Base-by-base conservation (phyloP, 352 stramenopile species). In the Globisporangium abappressorium region DNA sequence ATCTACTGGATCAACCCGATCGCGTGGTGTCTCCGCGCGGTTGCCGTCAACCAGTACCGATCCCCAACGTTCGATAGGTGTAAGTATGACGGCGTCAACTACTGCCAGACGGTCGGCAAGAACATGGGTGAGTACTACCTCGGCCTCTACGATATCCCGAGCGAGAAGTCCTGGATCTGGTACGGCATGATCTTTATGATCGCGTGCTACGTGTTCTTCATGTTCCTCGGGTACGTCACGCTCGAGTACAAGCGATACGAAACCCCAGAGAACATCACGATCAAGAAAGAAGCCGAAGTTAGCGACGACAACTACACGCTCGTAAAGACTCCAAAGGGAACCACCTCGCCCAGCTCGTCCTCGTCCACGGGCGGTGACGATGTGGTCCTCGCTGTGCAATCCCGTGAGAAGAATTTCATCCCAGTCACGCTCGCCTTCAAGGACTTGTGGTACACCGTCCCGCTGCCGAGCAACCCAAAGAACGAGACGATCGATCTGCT, bases 1-100 rank as follows among this genome's bases (percentile, higher is more conserved):
- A 53, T 85, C 34, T 85, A 81, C 68, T 88, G 73, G 66, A 41
- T 90, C 12, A 84, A 85, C 51, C 82, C 81, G 3, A 59, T 89
- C 9, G 43, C 66, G 3, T 89, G 79, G 80, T 64, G 36, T 18
- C 64, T 78, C n/a, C 74, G 77, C 5, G 62, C 65, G 15, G 12
- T 84, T 3, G 63, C 64, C 15, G 63, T 82, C 20, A 78, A 71
- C 3, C 68, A 83, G 47, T 83, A 76, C 62, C 69, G 49, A 0
- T 57, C 73, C 15, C 28, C 47, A 0, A 55, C 51, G 5, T 76
- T 82, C 12, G 68, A 80, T 18, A 64, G 58, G 1, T 78, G 70
- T 2, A 53, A 70, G 22, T 80, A 78, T 36, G 54, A 70, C 9
- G 63, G 41, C 8, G 26, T 80, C 4, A 59, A 79, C 58, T 82